Evolutionary conservation across 2,329 filamentous ascomycete genomes (phyloP).

Genomic region (Hypoxylon sp.): DNA sequence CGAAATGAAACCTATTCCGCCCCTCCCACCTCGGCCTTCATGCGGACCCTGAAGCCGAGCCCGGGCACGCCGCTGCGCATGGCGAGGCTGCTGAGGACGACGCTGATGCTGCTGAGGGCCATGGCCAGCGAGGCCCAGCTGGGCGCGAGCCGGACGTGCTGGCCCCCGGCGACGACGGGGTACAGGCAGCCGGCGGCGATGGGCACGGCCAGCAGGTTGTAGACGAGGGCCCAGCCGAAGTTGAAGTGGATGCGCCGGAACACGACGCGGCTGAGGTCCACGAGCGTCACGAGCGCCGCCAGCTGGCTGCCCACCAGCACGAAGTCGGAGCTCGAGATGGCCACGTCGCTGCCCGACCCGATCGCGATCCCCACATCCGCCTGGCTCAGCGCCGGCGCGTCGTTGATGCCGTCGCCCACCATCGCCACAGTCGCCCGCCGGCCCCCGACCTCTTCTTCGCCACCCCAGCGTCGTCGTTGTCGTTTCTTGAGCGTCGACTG

Average conservation of each 20-base stretch:
- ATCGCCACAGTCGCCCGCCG: conserved; percentile 72
- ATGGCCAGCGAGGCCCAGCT: conserved; percentile 92
- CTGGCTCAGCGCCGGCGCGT: conserved; percentile 79
- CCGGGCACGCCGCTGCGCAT: conserved; percentile 61
- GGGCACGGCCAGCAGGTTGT: conserved; percentile 80
- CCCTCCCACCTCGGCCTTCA: neutral
- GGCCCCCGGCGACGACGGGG: conserved; percentile 54
- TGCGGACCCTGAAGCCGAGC: conserved; percentile 45
- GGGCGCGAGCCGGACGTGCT: conserved; percentile 73
- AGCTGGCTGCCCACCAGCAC: conserved; percentile 80
- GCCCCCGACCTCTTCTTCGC: conserved; percentile 22
- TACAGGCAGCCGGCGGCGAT: conserved; percentile 84
- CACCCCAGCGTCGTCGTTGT: conserved; percentile 41
- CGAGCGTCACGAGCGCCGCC: conserved; percentile 73
- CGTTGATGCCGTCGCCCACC: conserved; percentile 90
- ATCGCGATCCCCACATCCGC: conserved; percentile 88
- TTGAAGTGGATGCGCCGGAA: conserved; percentile 84
- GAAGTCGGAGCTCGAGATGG: conserved; percentile 81
- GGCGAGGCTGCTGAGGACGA: conserved; percentile 81
- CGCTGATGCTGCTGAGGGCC: conserved; percentile 90
- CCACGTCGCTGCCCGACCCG: conserved; percentile 83
- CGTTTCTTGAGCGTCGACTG: conserved; percentile 58
- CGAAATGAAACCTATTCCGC: neutral
- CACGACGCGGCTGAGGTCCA: conserved; percentile 74
- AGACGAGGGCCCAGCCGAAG: conserved; percentile 84